Conservation (phyloP, 1,284 basidiomycete genomes). For the Sporisorium reilianum region DNA sequence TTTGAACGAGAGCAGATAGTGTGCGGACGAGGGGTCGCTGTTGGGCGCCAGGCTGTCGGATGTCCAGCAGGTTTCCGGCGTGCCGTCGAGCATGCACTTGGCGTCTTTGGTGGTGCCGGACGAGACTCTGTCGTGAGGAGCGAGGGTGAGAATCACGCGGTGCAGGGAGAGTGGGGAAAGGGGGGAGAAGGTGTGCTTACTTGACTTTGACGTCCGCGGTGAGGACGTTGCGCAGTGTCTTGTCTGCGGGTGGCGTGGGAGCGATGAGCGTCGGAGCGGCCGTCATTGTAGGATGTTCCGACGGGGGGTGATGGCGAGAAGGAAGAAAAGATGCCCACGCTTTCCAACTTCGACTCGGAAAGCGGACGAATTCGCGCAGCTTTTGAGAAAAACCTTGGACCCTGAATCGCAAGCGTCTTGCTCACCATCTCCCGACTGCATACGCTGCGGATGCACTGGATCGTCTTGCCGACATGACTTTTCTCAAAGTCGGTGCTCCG, state of each 20-base stretch:
- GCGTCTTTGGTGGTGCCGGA: slow-evolving; percentile 45
- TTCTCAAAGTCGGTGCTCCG: not conserved
- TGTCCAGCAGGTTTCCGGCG: slow-evolving; percentile 50
- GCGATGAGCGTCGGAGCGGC: slow-evolving; percentile 26
- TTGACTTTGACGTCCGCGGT: slow-evolving; percentile 36
- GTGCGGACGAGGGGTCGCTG: slow-evolving; percentile 16
- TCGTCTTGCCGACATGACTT: not conserved
- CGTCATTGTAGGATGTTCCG: slow-evolving; percentile 17
- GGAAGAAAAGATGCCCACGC: not conserved
- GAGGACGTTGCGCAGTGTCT: slow-evolving; percentile 35
- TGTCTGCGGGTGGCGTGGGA: slow-evolving; percentile 2
- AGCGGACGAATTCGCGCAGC: not conserved
- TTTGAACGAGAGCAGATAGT: slow-evolving; percentile 34
- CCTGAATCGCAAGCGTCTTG: not conserved
- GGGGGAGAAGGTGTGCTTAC: not conserved
- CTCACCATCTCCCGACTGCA: not conserved
- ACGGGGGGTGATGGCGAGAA: not conserved
- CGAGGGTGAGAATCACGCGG: not conserved
- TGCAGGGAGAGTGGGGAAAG: too few species aligned
- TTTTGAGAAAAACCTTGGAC: not conserved
- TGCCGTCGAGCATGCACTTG: slow-evolving; percentile 45
- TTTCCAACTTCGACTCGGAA: too few species aligned
- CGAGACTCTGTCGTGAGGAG: slow-evolving; percentile 18
- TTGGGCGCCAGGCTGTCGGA: slow-evolving; percentile 43
- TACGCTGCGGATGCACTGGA: not conserved